phyloP scores from a whole-genome alignment of 2,329 filamentous ascomycete species.

The Penicillium janthinellum region DNA sequence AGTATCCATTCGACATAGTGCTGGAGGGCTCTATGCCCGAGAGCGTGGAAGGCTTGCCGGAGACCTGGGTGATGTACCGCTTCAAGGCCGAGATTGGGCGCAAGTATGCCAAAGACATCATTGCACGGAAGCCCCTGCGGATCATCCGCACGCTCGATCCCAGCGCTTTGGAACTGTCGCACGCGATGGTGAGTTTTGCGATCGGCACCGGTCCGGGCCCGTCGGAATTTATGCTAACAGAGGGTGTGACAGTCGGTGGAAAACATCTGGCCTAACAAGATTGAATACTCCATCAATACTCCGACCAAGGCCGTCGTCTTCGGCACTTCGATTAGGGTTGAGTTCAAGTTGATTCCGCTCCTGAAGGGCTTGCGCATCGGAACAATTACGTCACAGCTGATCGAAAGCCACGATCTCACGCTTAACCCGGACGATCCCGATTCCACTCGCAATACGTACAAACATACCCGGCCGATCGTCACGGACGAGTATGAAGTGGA shows the following conservation, averaged over 20 bases:
- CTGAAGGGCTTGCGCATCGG: conserved; percentile 86
- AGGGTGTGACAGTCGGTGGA: conserved; percentile 67
- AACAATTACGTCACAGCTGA: conserved; percentile 75
- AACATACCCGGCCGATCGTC: conserved; percentile 65
- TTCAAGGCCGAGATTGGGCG: conserved; percentile 89
- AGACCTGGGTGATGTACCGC: conserved; percentile 86
- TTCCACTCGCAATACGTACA: conserved; percentile 53
- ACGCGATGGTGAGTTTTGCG: conserved; percentile 69
- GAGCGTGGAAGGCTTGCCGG: conserved; percentile 84
- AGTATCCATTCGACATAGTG: conserved; percentile 76
- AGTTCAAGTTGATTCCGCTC: conserved; percentile 84
- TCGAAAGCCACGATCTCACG: conserved; percentile 74
- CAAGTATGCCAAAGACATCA: conserved; percentile 84
- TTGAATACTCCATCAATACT: conserved; percentile 91
- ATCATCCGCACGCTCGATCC: conserved; percentile 77
- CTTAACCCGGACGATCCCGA: conserved; percentile 51
- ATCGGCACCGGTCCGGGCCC: background rate
- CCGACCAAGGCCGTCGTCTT: conserved; percentile 94
- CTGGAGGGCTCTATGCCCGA: conserved; percentile 72
- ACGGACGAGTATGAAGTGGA: conserved; percentile 71
- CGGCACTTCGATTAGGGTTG: conserved; percentile 79
- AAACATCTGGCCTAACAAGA: conserved; percentile 96
- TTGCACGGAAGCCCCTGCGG: conserved; percentile 75
- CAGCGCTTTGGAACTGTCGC: conserved; percentile 73
- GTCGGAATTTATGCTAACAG: conserved; percentile 17